A percentile compares a stretch with the other conserved stretches of the same genome.
phyloP scores from a whole-genome alignment of 495 filamentous ascomycete species.

The Penicillium bialowiezense region DNA sequence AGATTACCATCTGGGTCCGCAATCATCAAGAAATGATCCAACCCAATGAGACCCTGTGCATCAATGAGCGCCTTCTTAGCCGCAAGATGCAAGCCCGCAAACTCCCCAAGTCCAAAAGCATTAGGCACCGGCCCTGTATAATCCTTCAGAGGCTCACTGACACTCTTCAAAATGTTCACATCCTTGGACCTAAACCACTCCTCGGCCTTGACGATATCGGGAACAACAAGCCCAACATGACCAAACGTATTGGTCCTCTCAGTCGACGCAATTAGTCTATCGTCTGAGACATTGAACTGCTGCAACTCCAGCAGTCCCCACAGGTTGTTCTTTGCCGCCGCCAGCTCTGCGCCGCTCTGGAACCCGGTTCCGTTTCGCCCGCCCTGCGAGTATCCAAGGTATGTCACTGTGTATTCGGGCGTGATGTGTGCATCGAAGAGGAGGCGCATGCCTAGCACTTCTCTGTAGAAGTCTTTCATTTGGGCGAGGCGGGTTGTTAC shows the following conservation, averaged over 20 bases:
- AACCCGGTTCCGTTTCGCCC: constrained; percentile 34
- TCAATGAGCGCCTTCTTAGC: not conserved
- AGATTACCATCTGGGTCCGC: constrained; percentile 31
- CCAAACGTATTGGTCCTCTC: constrained; percentile 18
- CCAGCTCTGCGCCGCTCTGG: constrained; percentile 27
- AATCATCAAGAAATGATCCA: constrained; percentile 19
- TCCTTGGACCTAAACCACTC: constrained; percentile 13
- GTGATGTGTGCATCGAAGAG: constrained; percentile 28
- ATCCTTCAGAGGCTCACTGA: constrained; percentile 11
- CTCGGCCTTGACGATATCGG: constrained; percentile 22
- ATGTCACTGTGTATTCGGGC: constrained; percentile 24
- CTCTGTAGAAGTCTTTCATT: constrained; percentile 27
- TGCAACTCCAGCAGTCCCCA: constrained; percentile 32
- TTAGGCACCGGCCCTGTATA: constrained; percentile 9
- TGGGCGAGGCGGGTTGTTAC: constrained; percentile 21
- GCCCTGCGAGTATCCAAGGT: constrained; percentile 28
- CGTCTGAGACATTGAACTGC: constrained; percentile 16
- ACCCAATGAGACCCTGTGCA: constrained; percentile 9
- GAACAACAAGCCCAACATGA: constrained; percentile 27
- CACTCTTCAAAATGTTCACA: constrained; percentile 21
- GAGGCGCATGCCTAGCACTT: constrained; percentile 32
- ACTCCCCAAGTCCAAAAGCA: constrained; percentile 11
- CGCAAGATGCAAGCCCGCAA: not conserved
- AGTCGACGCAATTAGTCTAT: constrained; percentile 9
- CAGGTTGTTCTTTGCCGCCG: constrained; percentile 26